A percentile compares a stretch with the other conserved stretches of the same genome.
Evolutionary conservation across 164 flowering plant genomes (phyloP).

Genomic region (Dillenia turbinata): DNA sequence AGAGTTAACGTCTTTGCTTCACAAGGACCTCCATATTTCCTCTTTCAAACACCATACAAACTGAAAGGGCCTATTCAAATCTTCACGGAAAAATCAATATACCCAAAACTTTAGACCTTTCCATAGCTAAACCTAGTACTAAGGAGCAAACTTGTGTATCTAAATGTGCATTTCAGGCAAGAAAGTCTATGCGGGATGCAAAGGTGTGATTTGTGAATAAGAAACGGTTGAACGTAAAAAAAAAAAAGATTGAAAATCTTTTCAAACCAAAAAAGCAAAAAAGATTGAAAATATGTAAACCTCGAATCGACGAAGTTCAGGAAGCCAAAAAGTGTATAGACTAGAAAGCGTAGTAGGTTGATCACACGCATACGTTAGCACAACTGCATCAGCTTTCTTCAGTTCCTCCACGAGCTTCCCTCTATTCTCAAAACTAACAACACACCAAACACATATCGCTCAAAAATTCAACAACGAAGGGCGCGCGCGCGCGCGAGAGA

Average conservation of each 20-base stretch:
- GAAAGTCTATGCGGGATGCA: no score
- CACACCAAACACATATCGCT: neutral
- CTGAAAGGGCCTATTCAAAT: no score
- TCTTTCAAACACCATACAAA: no score
- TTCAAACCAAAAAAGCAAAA: neutral
- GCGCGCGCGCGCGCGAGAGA: neutral
- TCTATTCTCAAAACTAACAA: slow-evolving; percentile 54
- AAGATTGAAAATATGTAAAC: slow-evolving; percentile 21
- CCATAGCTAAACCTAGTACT: neutral
- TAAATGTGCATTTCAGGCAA: no score
- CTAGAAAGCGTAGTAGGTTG: slow-evolving; percentile 66
- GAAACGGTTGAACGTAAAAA: neutral
- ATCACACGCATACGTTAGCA: slow-evolving; percentile 94
- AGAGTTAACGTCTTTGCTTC: no score
- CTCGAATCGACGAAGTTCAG: slow-evolving; percentile 83
- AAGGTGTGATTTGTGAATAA: no score
- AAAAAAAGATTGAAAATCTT: neutral
- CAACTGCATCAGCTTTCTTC: slow-evolving; percentile 83
- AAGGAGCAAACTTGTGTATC: neutral
- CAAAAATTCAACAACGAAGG: neutral
- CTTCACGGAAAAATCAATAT: neutral
- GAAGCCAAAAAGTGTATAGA: slow-evolving; percentile 83
- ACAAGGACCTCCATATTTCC: no score
- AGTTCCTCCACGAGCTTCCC: slow-evolving; percentile 65
- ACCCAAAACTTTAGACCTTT: neutral